Conservation (phyloP, 495 filamentous ascomycete genomes). For the Aspergillus heteromorphus region DNA sequence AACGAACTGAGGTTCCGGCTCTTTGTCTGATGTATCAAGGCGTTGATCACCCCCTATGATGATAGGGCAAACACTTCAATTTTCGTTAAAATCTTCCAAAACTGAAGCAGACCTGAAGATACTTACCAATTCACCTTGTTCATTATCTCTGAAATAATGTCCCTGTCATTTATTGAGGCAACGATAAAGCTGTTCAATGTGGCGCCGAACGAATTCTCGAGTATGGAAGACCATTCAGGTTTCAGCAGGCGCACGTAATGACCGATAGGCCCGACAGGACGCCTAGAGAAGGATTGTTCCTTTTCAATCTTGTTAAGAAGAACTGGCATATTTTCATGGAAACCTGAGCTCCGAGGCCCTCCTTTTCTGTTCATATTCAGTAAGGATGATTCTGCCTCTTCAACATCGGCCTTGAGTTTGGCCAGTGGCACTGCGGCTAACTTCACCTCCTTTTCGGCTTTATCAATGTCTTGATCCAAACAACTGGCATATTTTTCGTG, state of each 20-base stretch:
- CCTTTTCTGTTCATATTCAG: constrained; percentile 46
- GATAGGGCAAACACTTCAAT: constrained; percentile 49
- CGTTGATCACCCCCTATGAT: constrained; percentile 56
- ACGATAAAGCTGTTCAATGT: constrained; percentile 74
- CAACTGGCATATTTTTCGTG: constrained; percentile 20
- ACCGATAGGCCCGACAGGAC: constrained; percentile 82
- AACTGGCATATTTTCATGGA: constrained; percentile 53
- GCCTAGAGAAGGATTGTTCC: constrained; percentile 59
- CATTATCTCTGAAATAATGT: constrained; percentile 58
- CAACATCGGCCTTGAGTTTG: constrained; percentile 33
- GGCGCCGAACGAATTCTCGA: constrained; percentile 67
- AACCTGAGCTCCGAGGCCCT: constrained; percentile 48
- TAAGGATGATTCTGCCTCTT: constrained; percentile 42
- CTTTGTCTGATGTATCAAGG: constrained; percentile 59
- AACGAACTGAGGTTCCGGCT: constrained; percentile 66
- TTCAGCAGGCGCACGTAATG: constrained; percentile 66
- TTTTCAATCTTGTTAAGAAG: constrained; percentile 62
- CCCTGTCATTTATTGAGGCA: constrained; percentile 63
- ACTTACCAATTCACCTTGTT: constrained; percentile 48
- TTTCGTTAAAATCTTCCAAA: constrained; percentile 16
- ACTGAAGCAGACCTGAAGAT: background rate
- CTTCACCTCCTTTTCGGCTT: constrained; percentile 28
- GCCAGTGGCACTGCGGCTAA: constrained; percentile 19
- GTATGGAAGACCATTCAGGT: constrained; percentile 75
- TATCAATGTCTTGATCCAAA: constrained; percentile 32